Conservation (phyloP, 495 filamentous ascomycete genomes). For the Aspergillus mulundensis region DNA sequence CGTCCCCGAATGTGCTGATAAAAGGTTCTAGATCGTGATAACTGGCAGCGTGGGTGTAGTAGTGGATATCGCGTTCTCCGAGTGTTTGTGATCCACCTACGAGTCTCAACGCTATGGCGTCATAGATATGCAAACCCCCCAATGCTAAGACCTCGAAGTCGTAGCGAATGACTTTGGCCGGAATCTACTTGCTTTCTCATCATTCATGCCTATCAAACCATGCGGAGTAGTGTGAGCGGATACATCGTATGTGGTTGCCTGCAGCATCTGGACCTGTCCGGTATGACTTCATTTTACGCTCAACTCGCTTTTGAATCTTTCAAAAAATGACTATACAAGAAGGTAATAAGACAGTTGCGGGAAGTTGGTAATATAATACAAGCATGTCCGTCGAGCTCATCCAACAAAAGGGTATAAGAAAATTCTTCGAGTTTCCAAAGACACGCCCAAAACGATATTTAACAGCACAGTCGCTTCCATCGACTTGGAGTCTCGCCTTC, state of each 20-base stretch:
- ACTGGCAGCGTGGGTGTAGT: not conserved
- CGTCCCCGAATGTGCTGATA: not conserved
- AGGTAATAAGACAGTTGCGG: not conserved
- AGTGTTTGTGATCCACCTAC: not conserved
- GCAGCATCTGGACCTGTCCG: not conserved
- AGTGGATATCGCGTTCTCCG: not conserved
- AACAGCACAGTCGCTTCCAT: constrained; percentile 24
- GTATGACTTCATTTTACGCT: not conserved
- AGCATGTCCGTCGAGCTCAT: not conserved
- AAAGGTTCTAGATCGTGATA: not conserved
- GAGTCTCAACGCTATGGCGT: not conserved
- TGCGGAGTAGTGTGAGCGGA: no score
- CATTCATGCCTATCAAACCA: not conserved
- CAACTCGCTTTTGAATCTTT: not conserved
- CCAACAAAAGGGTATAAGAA: constrained; percentile 6
- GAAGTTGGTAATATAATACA: not conserved
- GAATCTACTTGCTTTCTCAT: not conserved
- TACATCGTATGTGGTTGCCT: not conserved
- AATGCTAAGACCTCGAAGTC: not conserved
- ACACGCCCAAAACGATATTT: not conserved
- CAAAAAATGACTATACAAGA: not conserved
- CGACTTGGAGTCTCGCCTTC: constrained; percentile 8
- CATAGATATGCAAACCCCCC: not conserved
- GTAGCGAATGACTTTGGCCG: not conserved
- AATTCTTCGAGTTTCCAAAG: not conserved